Evolutionary conservation across 495 filamentous ascomycete genomes (phyloP).

Genomic region (Neurospora tetraspora): DNA sequence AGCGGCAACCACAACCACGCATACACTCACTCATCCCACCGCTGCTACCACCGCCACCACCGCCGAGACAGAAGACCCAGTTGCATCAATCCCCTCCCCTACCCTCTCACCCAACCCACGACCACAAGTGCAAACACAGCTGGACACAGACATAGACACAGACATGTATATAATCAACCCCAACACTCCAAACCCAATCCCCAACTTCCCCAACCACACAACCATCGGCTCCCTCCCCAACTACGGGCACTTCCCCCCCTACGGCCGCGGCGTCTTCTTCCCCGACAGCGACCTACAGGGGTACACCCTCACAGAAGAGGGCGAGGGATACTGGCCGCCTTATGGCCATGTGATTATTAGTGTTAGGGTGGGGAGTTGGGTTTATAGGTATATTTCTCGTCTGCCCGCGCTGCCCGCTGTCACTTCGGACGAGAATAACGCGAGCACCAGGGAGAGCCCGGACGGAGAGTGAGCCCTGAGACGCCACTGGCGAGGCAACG

Average conservation of each 20-base stretch:
- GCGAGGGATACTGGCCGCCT: too few species aligned
- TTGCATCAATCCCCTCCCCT: not conserved
- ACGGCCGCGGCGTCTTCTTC: not conserved
- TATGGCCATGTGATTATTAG: not conserved
- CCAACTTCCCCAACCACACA: not conserved
- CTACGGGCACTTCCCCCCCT: not conserved
- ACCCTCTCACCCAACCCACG: not conserved
- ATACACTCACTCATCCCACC: not conserved
- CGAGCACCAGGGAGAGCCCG: not conserved
- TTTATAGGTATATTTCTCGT: not conserved
- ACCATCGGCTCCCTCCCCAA: not conserved
- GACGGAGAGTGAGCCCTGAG: not conserved
- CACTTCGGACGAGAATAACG: not conserved
- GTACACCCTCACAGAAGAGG: not conserved
- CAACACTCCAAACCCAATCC: not conserved
- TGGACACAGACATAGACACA: not conserved
- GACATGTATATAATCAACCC: not conserved
- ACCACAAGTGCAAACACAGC: not conserved
- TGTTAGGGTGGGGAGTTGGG: not conserved
- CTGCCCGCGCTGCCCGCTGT: accelerated
- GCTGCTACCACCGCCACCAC: not conserved
- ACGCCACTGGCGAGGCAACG: not conserved
- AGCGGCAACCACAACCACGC: not conserved
- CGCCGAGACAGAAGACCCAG: not conserved
- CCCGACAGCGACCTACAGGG: not conserved